Evolutionary conservation across 768 basidiomycete species (phyloP).

Genomic region (Phanerochaete sordida): DNA sequence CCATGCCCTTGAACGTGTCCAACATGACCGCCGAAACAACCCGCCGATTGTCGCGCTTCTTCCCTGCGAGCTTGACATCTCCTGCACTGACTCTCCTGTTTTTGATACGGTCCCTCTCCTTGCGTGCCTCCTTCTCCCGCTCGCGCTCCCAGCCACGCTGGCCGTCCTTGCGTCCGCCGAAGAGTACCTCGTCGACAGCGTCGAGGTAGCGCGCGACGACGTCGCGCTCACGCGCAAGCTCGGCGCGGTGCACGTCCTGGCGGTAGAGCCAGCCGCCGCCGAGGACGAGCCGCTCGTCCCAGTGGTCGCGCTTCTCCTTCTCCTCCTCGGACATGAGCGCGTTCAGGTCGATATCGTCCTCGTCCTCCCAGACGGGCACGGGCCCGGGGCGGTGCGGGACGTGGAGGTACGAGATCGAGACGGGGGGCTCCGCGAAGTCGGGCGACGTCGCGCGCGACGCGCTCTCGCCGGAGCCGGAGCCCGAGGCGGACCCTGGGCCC

Average conservation of each 20-base stretch:
- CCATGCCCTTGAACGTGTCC: conserved; percentile 46
- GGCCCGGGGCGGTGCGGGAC: conserved; percentile 62
- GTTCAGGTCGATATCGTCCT: conserved; percentile 43
- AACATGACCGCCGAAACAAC: conserved; percentile 62
- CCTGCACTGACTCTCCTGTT: conserved; percentile 46
- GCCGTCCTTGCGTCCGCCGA: conserved; percentile 52
- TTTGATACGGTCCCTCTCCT: conserved; percentile 37
- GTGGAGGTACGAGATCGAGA: conserved; percentile 66
- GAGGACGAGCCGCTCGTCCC: conserved; percentile 80
- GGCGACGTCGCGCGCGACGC: conserved; percentile 47
- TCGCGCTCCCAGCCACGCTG: conserved; percentile 47
- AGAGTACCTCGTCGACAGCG: conserved; percentile 77
- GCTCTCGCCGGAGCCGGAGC: conserved; percentile 12
- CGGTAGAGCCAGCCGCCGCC: conserved; percentile 82
- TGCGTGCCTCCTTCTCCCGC: conserved; percentile 38
- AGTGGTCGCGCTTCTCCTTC: conserved; percentile 66
- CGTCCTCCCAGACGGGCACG: conserved; percentile 83
- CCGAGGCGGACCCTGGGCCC: conserved; percentile 5
- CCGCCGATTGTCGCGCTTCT: conserved; percentile 34
- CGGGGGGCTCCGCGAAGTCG: conserved; percentile 42
- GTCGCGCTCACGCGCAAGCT: conserved; percentile 54
- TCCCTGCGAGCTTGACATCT: conserved; percentile 24
- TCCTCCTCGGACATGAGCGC: conserved; percentile 48
- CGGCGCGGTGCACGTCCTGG: conserved; percentile 54
- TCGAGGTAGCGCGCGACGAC: conserved; percentile 64